These are phyloP conservation scores for Ceriops decandra DNA, from an alignment of 345 rosid species.

Conservation along the genomic window DNA sequence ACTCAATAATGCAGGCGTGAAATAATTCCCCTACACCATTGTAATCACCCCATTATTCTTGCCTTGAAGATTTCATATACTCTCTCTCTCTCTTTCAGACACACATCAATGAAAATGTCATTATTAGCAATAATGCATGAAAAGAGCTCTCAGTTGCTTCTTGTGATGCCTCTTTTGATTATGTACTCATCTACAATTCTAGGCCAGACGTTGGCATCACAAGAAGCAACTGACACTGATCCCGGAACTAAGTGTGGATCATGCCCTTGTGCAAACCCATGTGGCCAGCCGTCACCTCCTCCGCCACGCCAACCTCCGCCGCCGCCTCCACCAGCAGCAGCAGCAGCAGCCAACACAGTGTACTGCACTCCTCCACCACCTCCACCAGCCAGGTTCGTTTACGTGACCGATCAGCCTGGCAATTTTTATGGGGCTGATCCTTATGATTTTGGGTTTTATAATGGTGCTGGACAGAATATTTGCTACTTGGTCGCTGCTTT, in stretches of 20 bases:
- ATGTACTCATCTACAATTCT: slow-evolving; percentile 14
- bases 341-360: slow-evolving; percentile 19
- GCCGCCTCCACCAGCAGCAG: slow-evolving; percentile 24
- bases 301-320: slow-evolving; percentile 29
- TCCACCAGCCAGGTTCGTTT: slow-evolving; percentile 49
- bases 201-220: slow-evolving; percentile 25
- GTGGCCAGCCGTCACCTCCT: slow-evolving; percentile 36
- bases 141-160: not conserved
- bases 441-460: slow-evolving; percentile 34
- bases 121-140: not conserved
- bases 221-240: slow-evolving; percentile 11
- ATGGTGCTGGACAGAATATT: slow-evolving; percentile 25
- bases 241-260: slow-evolving; percentile 41
- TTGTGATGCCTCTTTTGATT: slow-evolving; percentile 12
- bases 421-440: slow-evolving; percentile 38
- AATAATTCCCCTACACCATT: not conserved
- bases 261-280: slow-evolving; percentile 51
- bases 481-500: slow-evolving; percentile 20
- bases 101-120: slow-evolving; percentile 2
- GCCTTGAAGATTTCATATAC: not conserved
- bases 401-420: slow-evolving; percentile 50
- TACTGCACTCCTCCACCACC: slow-evolving; percentile 30
- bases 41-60: not conserved
- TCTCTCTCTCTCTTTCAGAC: not conserved
- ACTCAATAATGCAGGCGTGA: slow-evolving; percentile 2